These are phyloP conservation scores for Endocalyx cinctus DNA, from an alignment of 2,329 filamentous ascomycete genomes.

Conservation along the genomic window DNA sequence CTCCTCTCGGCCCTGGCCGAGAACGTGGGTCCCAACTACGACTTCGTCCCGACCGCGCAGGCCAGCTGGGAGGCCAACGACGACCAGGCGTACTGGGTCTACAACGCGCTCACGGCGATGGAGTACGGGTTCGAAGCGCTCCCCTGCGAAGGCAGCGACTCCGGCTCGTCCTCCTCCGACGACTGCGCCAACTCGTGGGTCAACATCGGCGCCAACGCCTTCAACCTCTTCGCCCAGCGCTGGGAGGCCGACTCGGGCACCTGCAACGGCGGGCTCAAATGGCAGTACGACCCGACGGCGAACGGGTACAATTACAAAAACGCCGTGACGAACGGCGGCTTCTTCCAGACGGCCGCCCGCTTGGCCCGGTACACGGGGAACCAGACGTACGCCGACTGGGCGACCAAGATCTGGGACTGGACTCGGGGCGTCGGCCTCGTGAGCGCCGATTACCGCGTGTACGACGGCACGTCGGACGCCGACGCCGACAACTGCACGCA, in stretches of 20 bases:
- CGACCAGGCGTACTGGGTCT: slow-evolving; percentile 47
- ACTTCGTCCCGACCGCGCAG: slow-evolving; percentile 18
- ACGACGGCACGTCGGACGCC: slow-evolving; percentile 32
- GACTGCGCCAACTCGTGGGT: slow-evolving; percentile 37
- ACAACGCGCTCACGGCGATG: slow-evolving; percentile 41
- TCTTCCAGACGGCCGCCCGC: slow-evolving; percentile 39
- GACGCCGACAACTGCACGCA: slow-evolving; percentile 27
- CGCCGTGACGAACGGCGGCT: slow-evolving; percentile 30
- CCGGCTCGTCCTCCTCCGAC: slow-evolving; percentile 27
- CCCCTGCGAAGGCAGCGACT: slow-evolving; percentile 19
- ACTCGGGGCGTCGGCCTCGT: slow-evolving; percentile 33
- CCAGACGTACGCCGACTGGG: slow-evolving; percentile 53
- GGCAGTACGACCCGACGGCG: slow-evolving; percentile 56
- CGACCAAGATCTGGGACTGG: slow-evolving; percentile 49
- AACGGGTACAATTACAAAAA: slow-evolving; percentile 54
- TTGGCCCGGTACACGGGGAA: slow-evolving; percentile 55
- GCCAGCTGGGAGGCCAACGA: slow-evolving; percentile 35
- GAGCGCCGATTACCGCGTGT: slow-evolving; percentile 29
- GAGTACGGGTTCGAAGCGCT: slow-evolving; percentile 37
- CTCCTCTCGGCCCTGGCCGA: slow-evolving; percentile 15
- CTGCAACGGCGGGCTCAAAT: slow-evolving; percentile 53
- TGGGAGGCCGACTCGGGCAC: slow-evolving; percentile 47
- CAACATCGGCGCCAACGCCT: slow-evolving; percentile 48
- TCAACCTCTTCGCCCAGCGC: slow-evolving; percentile 43
- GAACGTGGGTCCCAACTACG: slow-evolving; percentile 20